phyloP scores from a whole-genome alignment of 768 basidiomycete genomes.

The Obba rivulosa region DNA sequence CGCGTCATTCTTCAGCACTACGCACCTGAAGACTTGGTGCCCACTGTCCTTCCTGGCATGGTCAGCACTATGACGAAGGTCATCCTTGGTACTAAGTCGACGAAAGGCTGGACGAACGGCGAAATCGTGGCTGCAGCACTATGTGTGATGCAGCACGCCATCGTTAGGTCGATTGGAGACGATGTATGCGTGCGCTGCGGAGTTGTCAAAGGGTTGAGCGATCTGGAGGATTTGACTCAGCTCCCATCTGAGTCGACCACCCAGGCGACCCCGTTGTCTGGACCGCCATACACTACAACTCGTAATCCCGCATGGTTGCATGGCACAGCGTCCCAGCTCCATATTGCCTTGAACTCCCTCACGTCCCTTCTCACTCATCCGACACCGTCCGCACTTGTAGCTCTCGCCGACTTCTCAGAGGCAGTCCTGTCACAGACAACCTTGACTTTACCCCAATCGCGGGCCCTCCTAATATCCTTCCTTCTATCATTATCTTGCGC shows the following conservation, averaged over 20 bases:
- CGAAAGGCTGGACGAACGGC: slow-evolving; percentile 69
- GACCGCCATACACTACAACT: slow-evolving; percentile 37
- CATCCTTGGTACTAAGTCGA: slow-evolving; percentile 46
- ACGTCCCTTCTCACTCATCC: slow-evolving; percentile 69
- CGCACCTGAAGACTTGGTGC: slow-evolving; percentile 46
- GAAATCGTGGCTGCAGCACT: slow-evolving; percentile 58
- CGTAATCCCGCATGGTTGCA: slow-evolving; percentile 76
- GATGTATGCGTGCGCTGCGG: slow-evolving; percentile 60
- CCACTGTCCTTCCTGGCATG: slow-evolving; percentile 79
- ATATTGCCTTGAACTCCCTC: slow-evolving; percentile 75
- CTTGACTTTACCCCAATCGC: slow-evolving; percentile 61
- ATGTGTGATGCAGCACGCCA: slow-evolving; percentile 45
- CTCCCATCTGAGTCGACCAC: slow-evolving; percentile 12
- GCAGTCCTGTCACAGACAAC: slow-evolving; percentile 49
- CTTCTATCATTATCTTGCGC: slow-evolving; percentile 71
- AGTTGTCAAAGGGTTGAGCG: slow-evolving; percentile 44
- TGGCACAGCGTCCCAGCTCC: slow-evolving; percentile 77
- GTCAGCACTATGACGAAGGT: slow-evolving; percentile 74
- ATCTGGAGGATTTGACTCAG: slow-evolving; percentile 59
- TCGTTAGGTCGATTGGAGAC: slow-evolving; percentile 61
- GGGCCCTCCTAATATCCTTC: slow-evolving; percentile 63
- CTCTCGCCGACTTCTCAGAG: slow-evolving; percentile 51
- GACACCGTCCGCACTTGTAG: slow-evolving; percentile 55
- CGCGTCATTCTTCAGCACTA: slow-evolving; percentile 44
- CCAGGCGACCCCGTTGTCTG: neutral